phyloP scores from a whole-genome alignment of 1,284 basidiomycete genomes.

The Leccinum griseonigrum region DNA sequence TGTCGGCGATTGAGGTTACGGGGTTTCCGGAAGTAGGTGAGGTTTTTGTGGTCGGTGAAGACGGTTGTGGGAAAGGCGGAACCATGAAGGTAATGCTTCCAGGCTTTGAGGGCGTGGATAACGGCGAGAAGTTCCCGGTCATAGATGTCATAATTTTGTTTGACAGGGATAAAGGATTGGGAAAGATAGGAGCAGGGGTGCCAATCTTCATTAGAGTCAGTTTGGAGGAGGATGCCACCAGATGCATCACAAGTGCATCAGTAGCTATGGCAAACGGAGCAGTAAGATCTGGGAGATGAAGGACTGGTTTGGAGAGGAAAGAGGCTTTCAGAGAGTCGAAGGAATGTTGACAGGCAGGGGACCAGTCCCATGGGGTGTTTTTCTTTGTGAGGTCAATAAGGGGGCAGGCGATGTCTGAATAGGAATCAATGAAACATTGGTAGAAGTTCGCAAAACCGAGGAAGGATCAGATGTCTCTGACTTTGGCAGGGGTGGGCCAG shows the following conservation, averaged over 20 bases:
- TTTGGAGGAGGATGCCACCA: neutral
- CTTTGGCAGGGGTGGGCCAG: neutral
- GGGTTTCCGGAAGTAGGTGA: neutral
- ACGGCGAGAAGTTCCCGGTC: neutral
- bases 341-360: neutral
- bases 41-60: neutral
- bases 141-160: neutral
- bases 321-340: neutral
- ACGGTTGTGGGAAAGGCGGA: neutral
- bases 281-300: neutral
- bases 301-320: neutral
- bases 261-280: neutral
- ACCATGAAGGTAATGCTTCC: neutral
- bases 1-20: neutral
- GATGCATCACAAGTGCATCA: neutral
- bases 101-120: neutral
- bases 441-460: neutral
- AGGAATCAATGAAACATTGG: neutral
- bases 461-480: neutral
- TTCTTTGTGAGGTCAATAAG: neutral
- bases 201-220: neutral
- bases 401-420: neutral
- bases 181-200: neutral
- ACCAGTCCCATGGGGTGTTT: neutral
- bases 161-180: neutral